A percentile compares a stretch with the other conserved stretches of the same genome.
phyloP scores from a whole-genome alignment of 148 eudicot species.

The Amaranthus hypochondriacus region DNA sequence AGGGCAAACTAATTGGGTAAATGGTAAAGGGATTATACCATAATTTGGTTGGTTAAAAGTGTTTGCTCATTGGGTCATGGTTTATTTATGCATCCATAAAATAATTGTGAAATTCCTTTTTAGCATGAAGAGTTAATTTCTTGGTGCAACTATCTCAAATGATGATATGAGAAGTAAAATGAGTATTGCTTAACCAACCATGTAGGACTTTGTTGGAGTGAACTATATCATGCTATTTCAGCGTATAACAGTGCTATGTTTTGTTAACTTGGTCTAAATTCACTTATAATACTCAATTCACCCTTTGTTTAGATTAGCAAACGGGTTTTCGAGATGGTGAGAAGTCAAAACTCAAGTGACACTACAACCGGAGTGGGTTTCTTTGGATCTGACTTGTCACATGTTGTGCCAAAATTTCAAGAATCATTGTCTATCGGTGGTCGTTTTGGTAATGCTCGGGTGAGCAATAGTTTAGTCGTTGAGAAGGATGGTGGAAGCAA shows the following conservation, averaged over 20 bases:
- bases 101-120: too few species aligned
- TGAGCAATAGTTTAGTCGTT: constrained; percentile 19
- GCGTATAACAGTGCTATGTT: background rate
- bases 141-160: too few species aligned
- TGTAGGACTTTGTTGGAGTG: background rate
- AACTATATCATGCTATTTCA: background rate
- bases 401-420: constrained; percentile 16
- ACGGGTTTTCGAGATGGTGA: constrained; percentile 75
- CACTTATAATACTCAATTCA: background rate
- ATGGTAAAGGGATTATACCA: too few species aligned
- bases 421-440: constrained; percentile 21
- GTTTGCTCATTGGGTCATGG: too few species aligned
- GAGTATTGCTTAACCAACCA: too few species aligned
- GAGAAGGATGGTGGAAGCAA: constrained; percentile 38
- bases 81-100: too few species aligned
- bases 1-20: too few species aligned
- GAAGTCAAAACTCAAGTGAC: constrained; percentile 42
- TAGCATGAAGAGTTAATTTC: too few species aligned
- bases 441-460: constrained; percentile 30
- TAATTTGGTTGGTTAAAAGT: too few species aligned
- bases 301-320: constrained; percentile 58
- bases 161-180: too few species aligned
- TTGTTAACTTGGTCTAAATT: constrained; percentile 1
- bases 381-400: constrained; percentile 21
- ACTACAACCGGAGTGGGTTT: constrained; percentile 29